phyloP scores from a whole-genome alignment of 202 grass and related monocot genomes.

The Setaria viridis region DNA sequence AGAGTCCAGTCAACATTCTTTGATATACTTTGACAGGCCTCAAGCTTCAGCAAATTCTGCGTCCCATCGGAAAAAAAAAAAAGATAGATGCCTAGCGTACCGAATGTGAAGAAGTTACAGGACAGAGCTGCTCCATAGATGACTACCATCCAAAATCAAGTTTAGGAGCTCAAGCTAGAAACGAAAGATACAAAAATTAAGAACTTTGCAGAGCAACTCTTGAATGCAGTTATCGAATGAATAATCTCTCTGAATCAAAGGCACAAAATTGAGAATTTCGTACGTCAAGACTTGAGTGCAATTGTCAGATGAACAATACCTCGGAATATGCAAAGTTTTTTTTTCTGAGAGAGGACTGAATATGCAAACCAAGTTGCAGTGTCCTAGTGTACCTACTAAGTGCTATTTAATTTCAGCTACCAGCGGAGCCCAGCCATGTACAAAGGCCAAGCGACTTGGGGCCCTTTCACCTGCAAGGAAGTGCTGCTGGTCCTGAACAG shows the following conservation, averaged over 20 bases:
- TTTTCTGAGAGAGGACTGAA: too few species aligned
- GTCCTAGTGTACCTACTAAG: conserved; percentile 2
- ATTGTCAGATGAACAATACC: neutral
- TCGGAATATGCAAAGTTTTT: neutral
- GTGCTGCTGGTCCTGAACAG: neutral
- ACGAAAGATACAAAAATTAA: neutral
- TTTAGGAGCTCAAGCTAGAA: neutral
- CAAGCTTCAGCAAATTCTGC: neutral
- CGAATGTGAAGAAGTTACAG: neutral
- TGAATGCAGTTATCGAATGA: neutral
- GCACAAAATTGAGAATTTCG: neutral
- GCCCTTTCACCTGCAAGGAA: neutral
- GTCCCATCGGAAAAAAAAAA: too few species aligned
- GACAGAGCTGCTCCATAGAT: neutral
- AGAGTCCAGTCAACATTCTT: neutral
- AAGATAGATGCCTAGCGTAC: neutral
- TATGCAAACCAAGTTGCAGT: conserved; percentile 1
- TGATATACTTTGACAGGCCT: neutral
- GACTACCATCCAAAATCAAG: neutral
- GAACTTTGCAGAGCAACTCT: neutral
- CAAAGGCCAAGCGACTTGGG: neutral
- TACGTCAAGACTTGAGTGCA: neutral
- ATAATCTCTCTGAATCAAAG: neutral
- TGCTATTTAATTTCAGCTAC: conserved; percentile 1
- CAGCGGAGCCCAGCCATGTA: neutral